These are phyloP conservation scores for Saccharomyces hybrid DNA, from an alignment of 1,139 yeast species.

Conservation along the genomic window DNA sequence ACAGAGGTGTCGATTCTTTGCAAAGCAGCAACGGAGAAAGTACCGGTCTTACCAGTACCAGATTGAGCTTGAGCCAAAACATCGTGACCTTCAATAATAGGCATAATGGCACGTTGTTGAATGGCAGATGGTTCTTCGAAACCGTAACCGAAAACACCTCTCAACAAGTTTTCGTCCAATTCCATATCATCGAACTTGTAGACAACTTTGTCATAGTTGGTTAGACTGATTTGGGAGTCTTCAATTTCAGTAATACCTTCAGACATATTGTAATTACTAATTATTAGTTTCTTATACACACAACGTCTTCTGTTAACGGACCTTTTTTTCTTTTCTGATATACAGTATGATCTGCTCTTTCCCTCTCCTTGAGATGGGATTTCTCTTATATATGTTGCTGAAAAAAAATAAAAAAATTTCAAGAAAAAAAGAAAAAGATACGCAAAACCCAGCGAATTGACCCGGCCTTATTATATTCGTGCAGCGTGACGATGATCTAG, in stretches of 20 bases:
- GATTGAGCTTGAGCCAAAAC: slow-evolving; percentile 76
- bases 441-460: background rate
- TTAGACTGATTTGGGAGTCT: slow-evolving; percentile 64
- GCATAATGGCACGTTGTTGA: no score
- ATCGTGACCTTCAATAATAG: no score
- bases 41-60: slow-evolving; percentile 99
- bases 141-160: no score
- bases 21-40: slow-evolving; percentile 93
- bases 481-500: background rate
- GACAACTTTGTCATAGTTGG: slow-evolving; percentile 96
- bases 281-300: slow-evolving; percentile 11
- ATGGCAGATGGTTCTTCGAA: no score
- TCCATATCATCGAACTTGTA: no score
- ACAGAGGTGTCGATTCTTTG: slow-evolving; percentile 63
- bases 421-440: background rate
- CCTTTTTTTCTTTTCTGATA: background rate
- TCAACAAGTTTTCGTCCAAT: no score
- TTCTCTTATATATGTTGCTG: background rate
- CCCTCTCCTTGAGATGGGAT: background rate
- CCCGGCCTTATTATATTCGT: background rate
- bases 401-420: background rate
- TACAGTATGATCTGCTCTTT: background rate
- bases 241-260: slow-evolving; percentile 77
- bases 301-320: slow-evolving; percentile 14
- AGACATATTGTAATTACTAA: slow-evolving; percentile 28